phyloP scores from a whole-genome alignment of 2,329 filamentous ascomycete species.

The Botryotinia calthae region DNA sequence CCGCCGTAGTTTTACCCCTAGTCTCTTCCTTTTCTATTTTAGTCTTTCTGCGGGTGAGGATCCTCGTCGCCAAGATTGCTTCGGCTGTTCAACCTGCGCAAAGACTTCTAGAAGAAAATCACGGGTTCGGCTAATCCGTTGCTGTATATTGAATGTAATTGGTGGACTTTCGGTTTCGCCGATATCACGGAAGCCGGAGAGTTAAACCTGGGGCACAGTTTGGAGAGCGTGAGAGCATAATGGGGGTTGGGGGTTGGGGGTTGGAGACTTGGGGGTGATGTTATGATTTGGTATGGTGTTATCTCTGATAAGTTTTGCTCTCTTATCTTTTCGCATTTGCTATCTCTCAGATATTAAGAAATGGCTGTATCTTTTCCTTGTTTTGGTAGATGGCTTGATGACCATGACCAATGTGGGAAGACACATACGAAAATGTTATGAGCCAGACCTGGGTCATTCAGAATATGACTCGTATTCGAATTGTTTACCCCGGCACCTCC shows the following conservation, averaged over 20 bases:
- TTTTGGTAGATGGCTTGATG: not conserved
- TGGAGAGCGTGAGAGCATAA: not conserved
- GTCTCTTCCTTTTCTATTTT: slow-evolving; percentile 9
- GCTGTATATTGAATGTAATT: not conserved
- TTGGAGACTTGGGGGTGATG: not conserved
- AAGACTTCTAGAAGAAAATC: not conserved
- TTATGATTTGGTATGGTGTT: not conserved
- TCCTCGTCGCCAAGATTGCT: not conserved
- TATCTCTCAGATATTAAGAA: not conserved
- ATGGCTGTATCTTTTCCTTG: not conserved
- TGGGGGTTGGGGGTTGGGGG: not conserved
- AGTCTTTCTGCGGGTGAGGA: not conserved
- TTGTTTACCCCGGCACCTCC: not conserved
- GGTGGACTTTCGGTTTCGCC: slow-evolving; percentile 13
- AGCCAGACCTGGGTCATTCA: not conserved
- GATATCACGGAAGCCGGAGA: not conserved
- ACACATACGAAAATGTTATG: not conserved
- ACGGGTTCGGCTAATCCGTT: not conserved
- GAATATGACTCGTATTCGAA: slow-evolving; percentile 13
- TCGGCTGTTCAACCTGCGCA: not conserved
- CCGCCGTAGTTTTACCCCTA: not conserved
- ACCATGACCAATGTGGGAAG: not conserved
- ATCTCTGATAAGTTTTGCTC: not conserved
- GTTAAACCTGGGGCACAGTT: not conserved
- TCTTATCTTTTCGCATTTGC: slow-evolving; percentile 4